phyloP scores from a whole-genome alignment of 306 rosid species.

The Carpinus fangiana region DNA sequence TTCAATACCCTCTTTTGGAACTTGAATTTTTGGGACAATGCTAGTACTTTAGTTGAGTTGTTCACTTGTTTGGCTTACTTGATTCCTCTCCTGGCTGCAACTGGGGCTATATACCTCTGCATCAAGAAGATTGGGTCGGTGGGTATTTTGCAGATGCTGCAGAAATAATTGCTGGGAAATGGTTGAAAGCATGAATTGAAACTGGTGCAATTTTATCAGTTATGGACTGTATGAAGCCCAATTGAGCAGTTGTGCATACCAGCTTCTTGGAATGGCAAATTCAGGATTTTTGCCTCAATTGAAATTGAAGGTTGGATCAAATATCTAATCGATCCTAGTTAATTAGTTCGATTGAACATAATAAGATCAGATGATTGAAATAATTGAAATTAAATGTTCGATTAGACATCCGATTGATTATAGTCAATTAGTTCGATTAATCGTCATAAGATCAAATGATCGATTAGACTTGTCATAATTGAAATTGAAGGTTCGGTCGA shows the following conservation, averaged over 20 bases:
- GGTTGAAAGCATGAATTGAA: constrained; percentile 80
- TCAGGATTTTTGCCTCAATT: constrained; percentile 75
- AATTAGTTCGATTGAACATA: no score
- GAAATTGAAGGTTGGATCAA: no score
- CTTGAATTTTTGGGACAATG: constrained; percentile 63
- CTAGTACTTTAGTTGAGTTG: constrained; percentile 49
- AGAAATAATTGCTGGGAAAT: constrained; percentile 57
- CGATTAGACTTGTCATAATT: no score
- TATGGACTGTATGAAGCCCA: constrained; percentile 74
- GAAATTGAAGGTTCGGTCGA: no score
- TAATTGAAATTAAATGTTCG: no score
- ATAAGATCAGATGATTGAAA: no score
- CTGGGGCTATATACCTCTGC: constrained; percentile 48
- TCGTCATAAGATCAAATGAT: no score
- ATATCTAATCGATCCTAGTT: no score
- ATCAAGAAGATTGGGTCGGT: constrained; percentile 45
- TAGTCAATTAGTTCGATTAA: no score
- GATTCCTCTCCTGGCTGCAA: constrained; percentile 52
- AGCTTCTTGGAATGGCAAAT: constrained; percentile 76
- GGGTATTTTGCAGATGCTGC: constrained; percentile 66
- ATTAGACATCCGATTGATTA: no score
- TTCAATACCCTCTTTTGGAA: constrained; percentile 63
- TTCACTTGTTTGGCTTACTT: constrained; percentile 51
- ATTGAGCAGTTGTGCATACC: constrained; percentile 72
- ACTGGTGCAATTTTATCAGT: constrained; percentile 66